Base-by-base conservation (phyloP, 1,284 basidiomycete species). In the Meira miltonrushii region DNA sequence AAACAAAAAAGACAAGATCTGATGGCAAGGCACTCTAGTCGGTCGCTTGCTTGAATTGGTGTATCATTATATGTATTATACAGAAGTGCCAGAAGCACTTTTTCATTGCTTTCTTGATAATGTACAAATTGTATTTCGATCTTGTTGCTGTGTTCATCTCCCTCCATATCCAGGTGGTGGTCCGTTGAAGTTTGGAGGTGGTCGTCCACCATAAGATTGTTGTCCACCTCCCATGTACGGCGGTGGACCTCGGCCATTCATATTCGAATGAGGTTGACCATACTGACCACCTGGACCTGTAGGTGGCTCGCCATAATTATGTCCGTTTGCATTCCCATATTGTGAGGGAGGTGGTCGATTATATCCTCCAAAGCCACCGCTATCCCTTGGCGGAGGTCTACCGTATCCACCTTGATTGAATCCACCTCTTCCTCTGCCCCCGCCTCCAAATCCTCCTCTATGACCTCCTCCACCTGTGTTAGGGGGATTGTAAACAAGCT, bases 401-500 rank as follows among this genome's bases (percentile, higher is more conserved):
- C 54, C 54, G 25, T 19, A 56, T 39, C 17, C 17, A 19, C 17
- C 15, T 12, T n/a, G 48, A 12, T 44, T n/a, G 28, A 57, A 57
- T 1, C 55, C 49, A 55, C 55, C 54, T 43, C 21, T 25, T 25
- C 44, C 46, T 21, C 55, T 44, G 12, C 57, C 57, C 2, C 57
- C 57, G 57, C 33, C 40, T 41, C 57, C 54, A 2, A 50, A 50
- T 1, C 57, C 50, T 1, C 57, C 57, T 17, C n/a, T 19, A n/a
- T n/a, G n/a, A 13, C 58, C 58, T 7, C 57, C 53, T 7, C 17
- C 11, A 2, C 21, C 17, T 39, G 11, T 25, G 8, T 17, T 17
- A n/a, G 57, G 52, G 38, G 23, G 8, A 9, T 43, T 19, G 17
- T 40, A 39, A 21, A 60, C 39, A 37, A 43, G 33, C 12, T 38